Evolutionary conservation across 2,329 filamentous ascomycete genomes (phyloP).

Genomic region (Tolypocladium tundrense): DNA sequence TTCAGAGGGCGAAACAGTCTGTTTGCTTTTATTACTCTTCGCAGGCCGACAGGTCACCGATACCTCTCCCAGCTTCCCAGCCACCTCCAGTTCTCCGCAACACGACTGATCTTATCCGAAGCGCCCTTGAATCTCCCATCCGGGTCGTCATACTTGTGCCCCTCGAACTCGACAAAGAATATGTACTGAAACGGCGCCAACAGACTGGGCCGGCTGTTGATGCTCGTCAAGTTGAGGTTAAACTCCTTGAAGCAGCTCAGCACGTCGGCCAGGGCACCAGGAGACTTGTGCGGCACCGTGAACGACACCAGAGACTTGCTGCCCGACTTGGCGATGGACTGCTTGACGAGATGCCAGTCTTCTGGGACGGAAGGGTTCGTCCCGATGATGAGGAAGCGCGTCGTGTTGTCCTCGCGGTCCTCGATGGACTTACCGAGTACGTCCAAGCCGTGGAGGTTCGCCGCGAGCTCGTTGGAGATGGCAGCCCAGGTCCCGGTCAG

Average conservation of each 20-base stretch:
- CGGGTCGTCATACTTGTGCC: slow-evolving; percentile 39
- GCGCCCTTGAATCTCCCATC: slow-evolving; percentile 50
- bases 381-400: slow-evolving; percentile 62
- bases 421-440: slow-evolving; percentile 62
- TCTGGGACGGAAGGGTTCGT: slow-evolving; percentile 16
- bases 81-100: slow-evolving; percentile 57
- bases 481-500: slow-evolving; percentile 56
- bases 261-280: slow-evolving; percentile 75
- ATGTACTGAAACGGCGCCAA: slow-evolving; percentile 76
- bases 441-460: slow-evolving; percentile 54
- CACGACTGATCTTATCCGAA: slow-evolving; percentile 44
- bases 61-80: slow-evolving; percentile 54
- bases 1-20: background rate
- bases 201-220: slow-evolving; percentile 75
- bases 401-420: slow-evolving; percentile 67
- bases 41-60: slow-evolving; percentile 9
- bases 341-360: slow-evolving; percentile 15
- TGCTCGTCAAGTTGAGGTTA: slow-evolving; percentile 76
- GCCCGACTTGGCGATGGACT: slow-evolving; percentile 13
- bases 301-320: slow-evolving; percentile 74
- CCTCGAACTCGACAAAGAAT: slow-evolving; percentile 86
- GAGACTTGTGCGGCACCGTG: slow-evolving; percentile 64
- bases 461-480: slow-evolving; percentile 67
- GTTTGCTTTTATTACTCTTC: background rate
- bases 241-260: slow-evolving; percentile 66